Evolutionary conservation across 2,329 filamentous ascomycete genomes (phyloP).

Genomic region (Penicillium sp.): DNA sequence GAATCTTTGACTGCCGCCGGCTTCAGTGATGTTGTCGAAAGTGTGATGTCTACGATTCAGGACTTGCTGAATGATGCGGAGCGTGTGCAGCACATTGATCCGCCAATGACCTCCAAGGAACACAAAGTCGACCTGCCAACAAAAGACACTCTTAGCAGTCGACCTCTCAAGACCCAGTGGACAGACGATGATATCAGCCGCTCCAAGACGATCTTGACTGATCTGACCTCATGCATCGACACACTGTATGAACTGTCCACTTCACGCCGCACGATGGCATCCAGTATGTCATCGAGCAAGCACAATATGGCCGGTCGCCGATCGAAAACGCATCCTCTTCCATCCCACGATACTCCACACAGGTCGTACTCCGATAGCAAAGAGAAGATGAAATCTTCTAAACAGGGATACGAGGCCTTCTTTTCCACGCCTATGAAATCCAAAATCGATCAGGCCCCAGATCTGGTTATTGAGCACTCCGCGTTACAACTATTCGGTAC

Average conservation of each 20-base stretch:
- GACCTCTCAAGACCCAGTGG: constrained; percentile 39
- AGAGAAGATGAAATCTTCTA: constrained; percentile 19
- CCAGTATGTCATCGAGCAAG: constrained; percentile 32
- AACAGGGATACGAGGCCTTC: constrained; percentile 20
- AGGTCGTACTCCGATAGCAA: constrained; percentile 35
- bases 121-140: constrained; percentile 26
- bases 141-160: constrained; percentile 26
- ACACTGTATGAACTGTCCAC: constrained; percentile 59
- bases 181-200: constrained; percentile 48
- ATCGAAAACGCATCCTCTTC: constrained; percentile 21
- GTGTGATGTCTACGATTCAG: constrained; percentile 59
- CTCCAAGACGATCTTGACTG: constrained; percentile 53
- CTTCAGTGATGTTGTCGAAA: constrained; percentile 58
- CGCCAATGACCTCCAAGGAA: constrained; percentile 35
- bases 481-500: constrained; percentile 36
- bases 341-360: constrained; percentile 27
- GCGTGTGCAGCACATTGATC: constrained; percentile 46
- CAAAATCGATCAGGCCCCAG: constrained; percentile 19
- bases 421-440: constrained; percentile 21
- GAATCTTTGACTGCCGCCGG: constrained; percentile 57
- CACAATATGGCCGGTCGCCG: constrained; percentile 20
- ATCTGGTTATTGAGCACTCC: constrained; percentile 36
- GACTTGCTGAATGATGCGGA: constrained; percentile 58
- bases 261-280: constrained; percentile 46
- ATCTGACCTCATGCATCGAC: constrained; percentile 59